Evolutionary conservation across 768 basidiomycete genomes (phyloP), one percentile per base, ranked within the genome.

Genomic region (Cyclocybe cylindracea): DNA sequence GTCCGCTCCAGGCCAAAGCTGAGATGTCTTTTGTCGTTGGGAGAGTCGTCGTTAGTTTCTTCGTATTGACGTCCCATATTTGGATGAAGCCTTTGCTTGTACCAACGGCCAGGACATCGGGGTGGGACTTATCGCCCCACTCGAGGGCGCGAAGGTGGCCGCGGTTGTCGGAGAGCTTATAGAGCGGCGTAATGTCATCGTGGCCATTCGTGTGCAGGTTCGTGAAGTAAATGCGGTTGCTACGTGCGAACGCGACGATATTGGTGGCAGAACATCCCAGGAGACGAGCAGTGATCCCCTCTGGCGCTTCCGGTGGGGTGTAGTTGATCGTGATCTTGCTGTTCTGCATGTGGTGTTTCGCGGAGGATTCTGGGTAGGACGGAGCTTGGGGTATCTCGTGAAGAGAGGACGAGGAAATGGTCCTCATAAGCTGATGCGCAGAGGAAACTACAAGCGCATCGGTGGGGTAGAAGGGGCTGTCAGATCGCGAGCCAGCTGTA

Each of bases 1-100:
- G 76, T 3, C 80, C 80, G 56, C 80, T 80, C 85, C 89, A 93
- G 16, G 76, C 74, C 69, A 94, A 70, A 13, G 80, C 76, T 0
- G 82, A 79, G 14, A 87, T 79, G 38, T 84, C 83, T 46, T 76
- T 77, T 13, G 85, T 84, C 29, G 78, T 67, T 10, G 39, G 24
- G 77, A 78, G 83, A 33, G 69, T 78, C 16, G 77, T 62, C 7
- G 81, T 75, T 61, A 77, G 72, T 62, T 81, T 82, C 56, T 80
- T 79, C 7, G 80, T 64, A 43, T 76, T 74, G 33, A 84, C 70
- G 57, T 93, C 89, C 85, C 87, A 91, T 9, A 91, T 71, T 67
- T 89, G 87, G 11, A 92, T 74, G 10, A 77, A 68, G 2, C 89
- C 89, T 18, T 74, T 77, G 50, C 77, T 77, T 7, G 85, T 84